These are phyloP conservation scores for Fusarium denticulatum DNA, from an alignment of 2,329 filamentous ascomycete species.

Conservation along the genomic window DNA sequence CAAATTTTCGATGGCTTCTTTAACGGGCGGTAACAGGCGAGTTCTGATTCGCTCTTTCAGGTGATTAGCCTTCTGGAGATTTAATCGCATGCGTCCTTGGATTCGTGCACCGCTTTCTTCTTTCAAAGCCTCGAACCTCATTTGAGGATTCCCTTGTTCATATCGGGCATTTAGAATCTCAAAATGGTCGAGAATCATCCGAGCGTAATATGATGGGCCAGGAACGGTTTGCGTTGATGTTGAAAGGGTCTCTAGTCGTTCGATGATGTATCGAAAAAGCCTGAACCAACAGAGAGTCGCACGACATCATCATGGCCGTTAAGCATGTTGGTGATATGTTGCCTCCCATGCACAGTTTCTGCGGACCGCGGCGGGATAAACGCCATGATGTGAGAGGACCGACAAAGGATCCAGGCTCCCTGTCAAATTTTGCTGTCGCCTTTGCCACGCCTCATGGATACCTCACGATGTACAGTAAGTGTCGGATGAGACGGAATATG, in stretches of 20 bases:
- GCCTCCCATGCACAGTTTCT: conserved; percentile 18
- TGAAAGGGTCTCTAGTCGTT: conserved; percentile 8
- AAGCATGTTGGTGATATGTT: conserved; percentile 31
- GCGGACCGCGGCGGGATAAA: conserved; percentile 24
- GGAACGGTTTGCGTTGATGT: conserved; percentile 1
- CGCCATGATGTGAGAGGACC: neutral
- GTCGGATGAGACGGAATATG: neutral
- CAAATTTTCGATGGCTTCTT: conserved; percentile 16
- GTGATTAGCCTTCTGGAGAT: conserved; percentile 8
- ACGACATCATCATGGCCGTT: conserved; percentile 8
- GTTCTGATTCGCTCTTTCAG: conserved; percentile 31
- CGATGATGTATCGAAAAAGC: conserved; percentile 5
- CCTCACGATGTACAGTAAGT: neutral
- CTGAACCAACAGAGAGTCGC: conserved; percentile 7
- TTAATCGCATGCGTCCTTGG: conserved; percentile 25
- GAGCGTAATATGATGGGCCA: conserved; percentile 4
- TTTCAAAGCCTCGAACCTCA: conserved; percentile 8
- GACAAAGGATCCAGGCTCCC: conserved; percentile 28
- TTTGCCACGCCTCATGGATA: conserved; percentile 2
- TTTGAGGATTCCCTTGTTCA: conserved; percentile 20
- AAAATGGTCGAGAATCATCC: conserved; percentile 20
- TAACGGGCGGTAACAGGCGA: conserved; percentile 40
- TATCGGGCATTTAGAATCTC: conserved; percentile 13
- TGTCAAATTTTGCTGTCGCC: neutral
- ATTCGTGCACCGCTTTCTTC: conserved; percentile 26